Evolutionary conservation across 2,329 filamentous ascomycete genomes (phyloP), one percentile per base, ranked within the genome.

Genomic region (Ceratocystis papillata): DNA sequence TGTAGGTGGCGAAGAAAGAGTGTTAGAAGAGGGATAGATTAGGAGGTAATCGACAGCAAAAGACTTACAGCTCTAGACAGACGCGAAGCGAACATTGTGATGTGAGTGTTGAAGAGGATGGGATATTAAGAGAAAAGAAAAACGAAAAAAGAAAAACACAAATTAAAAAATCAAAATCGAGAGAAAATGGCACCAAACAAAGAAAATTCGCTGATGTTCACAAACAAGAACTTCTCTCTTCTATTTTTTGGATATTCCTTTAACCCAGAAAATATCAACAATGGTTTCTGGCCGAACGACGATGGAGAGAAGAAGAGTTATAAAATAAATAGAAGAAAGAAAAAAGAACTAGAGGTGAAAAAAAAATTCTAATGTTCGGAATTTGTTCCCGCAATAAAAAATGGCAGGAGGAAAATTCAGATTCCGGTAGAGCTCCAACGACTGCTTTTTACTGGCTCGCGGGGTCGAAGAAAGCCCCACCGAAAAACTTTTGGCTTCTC

Each of bases 11-110:
- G 17, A 12, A 15, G 22, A 33, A 41, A 15, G n/a, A 45, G 50
- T 1, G 50, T 57, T 33, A 7, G 44, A 12, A 8, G 4, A 3
- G 53, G 2, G 37, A 8, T 30, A 25, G 44, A 48, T 30, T 6
- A n/a, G 8, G 28, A 8, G 33, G 28, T 20, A 10, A 57, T 25
- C 28, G 12, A 28, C 25, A 7, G 8, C 1, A 48, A 30, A 55
- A 70, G 59, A 84, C 87, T 80, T 85, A 90, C 87, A 83, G 86
- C 86, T 82, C 87, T 84, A 73, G 84, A 83, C 73, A 90, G 79
- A 77, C 85, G 85, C 73, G 87, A 83, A 75, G 87, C 81, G 79
- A 90, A 77, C 87, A 90, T 89, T 76, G 78, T 86, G 79, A 57
- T 74, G 72, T 72, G 72, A 72, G 6, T 71, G 70, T 72, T 30